phyloP scores from a whole-genome alignment of 2,329 filamentous ascomycete species.

The Trichoderma brevicompactum region DNA sequence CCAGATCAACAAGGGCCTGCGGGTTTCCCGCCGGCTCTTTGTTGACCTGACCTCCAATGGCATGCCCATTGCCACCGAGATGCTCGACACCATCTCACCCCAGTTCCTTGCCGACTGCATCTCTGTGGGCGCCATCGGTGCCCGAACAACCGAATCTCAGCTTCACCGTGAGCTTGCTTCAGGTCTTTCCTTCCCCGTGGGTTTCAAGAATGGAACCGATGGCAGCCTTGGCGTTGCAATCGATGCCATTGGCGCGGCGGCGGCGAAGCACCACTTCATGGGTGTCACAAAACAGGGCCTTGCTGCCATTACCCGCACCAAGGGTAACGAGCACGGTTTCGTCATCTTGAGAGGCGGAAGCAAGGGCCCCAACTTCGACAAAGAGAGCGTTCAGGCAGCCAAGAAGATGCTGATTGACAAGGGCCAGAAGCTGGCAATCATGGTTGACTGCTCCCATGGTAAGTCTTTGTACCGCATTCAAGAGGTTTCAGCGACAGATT shows the following conservation, averaged over 20 bases:
- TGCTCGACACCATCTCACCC: slow-evolving; percentile 98
- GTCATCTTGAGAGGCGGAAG: slow-evolving; percentile 92
- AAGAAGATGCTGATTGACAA: slow-evolving; percentile 81
- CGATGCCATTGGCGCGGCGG: slow-evolving; percentile 88
- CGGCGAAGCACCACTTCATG: slow-evolving; percentile 93
- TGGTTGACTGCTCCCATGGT: slow-evolving; percentile 99
- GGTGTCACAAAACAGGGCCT: slow-evolving; percentile 97
- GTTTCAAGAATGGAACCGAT: slow-evolving; percentile 99
- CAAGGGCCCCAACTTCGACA: slow-evolving; percentile 92
- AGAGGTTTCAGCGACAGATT: background rate
- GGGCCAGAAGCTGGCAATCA: slow-evolving; percentile 84
- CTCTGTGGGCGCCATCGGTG: slow-evolving; percentile 92
- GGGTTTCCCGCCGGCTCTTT: slow-evolving; percentile 91
- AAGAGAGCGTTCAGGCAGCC: slow-evolving; percentile 76
- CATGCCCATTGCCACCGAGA: slow-evolving; percentile 95
- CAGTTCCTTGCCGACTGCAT: slow-evolving; percentile 97
- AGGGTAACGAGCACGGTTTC: slow-evolving; percentile 95
- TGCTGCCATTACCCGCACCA: slow-evolving; percentile 90
- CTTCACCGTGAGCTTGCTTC: slow-evolving; percentile 94
- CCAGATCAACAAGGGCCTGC: slow-evolving; percentile 98
- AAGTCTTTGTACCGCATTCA: slow-evolving; percentile 40
- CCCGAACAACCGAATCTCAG: slow-evolving; percentile 94
- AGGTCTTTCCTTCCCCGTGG: slow-evolving; percentile 94
- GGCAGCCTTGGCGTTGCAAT: slow-evolving; percentile 89
- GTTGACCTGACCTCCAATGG: slow-evolving; percentile 83